Evolutionary conservation across 352 stramenopile species (phyloP), one percentile per base, ranked within the genome.

Genomic region (Phytopythium sindhum): DNA sequence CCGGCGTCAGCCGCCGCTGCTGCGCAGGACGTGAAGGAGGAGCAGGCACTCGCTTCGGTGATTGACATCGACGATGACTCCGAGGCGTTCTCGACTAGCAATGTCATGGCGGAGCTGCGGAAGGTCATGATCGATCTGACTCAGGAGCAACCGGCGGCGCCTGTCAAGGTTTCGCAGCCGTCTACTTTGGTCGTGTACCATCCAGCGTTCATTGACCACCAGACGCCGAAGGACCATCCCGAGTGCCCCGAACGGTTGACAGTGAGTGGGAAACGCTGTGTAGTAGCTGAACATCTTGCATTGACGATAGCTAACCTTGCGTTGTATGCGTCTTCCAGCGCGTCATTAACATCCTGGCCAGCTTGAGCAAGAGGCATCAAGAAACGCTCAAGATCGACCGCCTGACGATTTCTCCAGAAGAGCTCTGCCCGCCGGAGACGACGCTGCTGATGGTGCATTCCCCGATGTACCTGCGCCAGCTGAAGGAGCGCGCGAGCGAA

Each of bases 381-480:
- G 69, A 84, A 55, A 75, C 75, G 4, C 64, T 95, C 11, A 87
- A 89, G 64, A 83, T 95, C 14, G 79, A 92, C 51, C 74, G 81
- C 5, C 69, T 95, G 29, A 77, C 72, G 8, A 75, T 81, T 57
- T 84, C 80, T n/a, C 82, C 84, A 17, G 80, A 91, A 54, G 78
- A 92, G 37, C 67, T 95, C 15, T 88, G 84, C 31, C 86, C 86
- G 2, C 75, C 84, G 2, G 84, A 95, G 55, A 90, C 82, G 8
- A 90, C 78, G 28, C 71, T 95, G 26, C 61, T 93, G 31, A 85
- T 90, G 59, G 86, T 95, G n/a, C 86, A 95, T 54, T 91, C 86
- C 0, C 82, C 86, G n/a, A 80, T 83, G 29, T 95, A 95, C 54
- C 68, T 95, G 61, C 63, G 84, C 8, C 86, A 91, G 44, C 61